Evolutionary conservation across 2,329 filamentous ascomycete species (phyloP).

Genomic region (Aureobasidium sp.): DNA sequence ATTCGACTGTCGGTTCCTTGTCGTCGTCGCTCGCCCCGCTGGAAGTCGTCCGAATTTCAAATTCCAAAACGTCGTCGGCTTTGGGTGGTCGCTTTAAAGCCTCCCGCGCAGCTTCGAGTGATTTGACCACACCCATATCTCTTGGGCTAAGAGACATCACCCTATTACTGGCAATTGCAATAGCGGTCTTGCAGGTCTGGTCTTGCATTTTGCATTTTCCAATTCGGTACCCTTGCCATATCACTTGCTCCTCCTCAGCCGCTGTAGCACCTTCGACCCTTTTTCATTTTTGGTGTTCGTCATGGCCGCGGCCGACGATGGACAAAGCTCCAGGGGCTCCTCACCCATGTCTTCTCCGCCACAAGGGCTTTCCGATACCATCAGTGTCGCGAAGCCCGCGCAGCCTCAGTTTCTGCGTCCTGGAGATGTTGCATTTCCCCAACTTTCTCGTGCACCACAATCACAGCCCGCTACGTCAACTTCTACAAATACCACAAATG

Average conservation of each 20-base stretch:
- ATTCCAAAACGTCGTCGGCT: constrained; percentile 11
- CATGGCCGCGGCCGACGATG: constrained; percentile 10
- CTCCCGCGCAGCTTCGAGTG: constrained; percentile 3
- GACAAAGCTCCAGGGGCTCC: constrained; percentile 10
- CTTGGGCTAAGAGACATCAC: neutral
- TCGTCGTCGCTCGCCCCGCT: constrained; percentile 4
- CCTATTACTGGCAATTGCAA: neutral
- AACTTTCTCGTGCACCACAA: constrained; percentile 10
- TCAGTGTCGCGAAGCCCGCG: constrained; percentile 18
- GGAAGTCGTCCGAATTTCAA: neutral
- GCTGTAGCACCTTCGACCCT: neutral
- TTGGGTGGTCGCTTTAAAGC: constrained; percentile 3
- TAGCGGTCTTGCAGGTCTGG: neutral
- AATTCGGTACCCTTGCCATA: neutral
- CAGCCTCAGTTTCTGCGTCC: constrained; percentile 15
- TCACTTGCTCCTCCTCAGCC: neutral
- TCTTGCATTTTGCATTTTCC: neutral
- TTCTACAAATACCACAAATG: constrained; percentile 28
- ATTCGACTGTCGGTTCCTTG: neutral
- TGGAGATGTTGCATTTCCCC: constrained; percentile 15
- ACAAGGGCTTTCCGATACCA: constrained; percentile 18
- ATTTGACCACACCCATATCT: constrained; percentile 1
- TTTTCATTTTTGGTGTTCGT: constrained; percentile 11
- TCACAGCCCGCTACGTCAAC: constrained; percentile 19
- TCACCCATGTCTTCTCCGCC: constrained; percentile 16